Evolutionary conservation across 306 rosid species (phyloP).

Genomic region (Trifolium subterraneum): DNA sequence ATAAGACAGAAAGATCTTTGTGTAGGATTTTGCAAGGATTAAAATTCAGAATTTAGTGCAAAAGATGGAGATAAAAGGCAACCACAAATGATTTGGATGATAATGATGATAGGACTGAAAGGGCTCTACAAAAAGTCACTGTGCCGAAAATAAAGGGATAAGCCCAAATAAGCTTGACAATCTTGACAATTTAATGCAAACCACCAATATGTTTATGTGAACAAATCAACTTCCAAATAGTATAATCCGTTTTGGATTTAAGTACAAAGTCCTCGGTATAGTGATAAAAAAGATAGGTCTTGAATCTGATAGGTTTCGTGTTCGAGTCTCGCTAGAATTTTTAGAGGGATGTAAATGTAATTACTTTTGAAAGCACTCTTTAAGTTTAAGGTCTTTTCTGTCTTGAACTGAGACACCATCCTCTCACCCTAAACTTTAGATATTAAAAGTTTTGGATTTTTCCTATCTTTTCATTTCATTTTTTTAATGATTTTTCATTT

Average conservation of each 20-base stretch:
- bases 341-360: too few relatives aligned
- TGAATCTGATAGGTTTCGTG: too few relatives aligned
- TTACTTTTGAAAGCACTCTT: too few relatives aligned
- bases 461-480: background rate
- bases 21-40: constrained; percentile 45
- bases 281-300: too few relatives aligned
- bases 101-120: constrained; percentile 40
- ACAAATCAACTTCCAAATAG: constrained; percentile 3
- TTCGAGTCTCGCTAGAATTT: too few relatives aligned
- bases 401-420: too few relatives aligned
- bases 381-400: too few relatives aligned
- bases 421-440: too few relatives aligned
- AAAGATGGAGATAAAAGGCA: constrained; percentile 17
- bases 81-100: constrained; percentile 31
- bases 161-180: constrained; percentile 43
- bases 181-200: constrained; percentile 44
- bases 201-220: constrained; percentile 19
- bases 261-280: too few relatives aligned
- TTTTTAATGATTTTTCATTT: too few relatives aligned
- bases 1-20: constrained; percentile 38
- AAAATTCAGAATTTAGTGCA: background rate
- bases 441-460: constrained; percentile 20
- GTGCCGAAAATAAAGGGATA: constrained; percentile 34
- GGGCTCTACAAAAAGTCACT: constrained; percentile 27
- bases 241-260: constrained; percentile 3